Conservation (phyloP, 768 basidiomycete species). For the Pulveroboletus sp. region DNA sequence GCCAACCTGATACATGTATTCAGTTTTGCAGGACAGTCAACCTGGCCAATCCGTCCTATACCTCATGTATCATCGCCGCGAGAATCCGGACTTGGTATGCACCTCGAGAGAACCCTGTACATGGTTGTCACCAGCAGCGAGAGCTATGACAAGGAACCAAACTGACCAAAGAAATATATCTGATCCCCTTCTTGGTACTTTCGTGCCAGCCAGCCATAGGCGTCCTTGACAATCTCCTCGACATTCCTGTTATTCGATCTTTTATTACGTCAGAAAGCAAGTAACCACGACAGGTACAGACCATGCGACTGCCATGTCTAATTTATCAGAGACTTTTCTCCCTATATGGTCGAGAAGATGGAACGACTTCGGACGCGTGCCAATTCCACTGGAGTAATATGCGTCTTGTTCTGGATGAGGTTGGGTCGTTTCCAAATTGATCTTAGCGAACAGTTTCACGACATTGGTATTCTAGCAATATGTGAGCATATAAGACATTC, state of each 20-base stretch:
- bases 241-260: slow-evolving; percentile 27
- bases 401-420: slow-evolving; percentile 22
- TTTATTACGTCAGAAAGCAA: neutral
- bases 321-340: slow-evolving; percentile 17
- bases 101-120: slow-evolving; percentile 5
- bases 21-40: neutral
- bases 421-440: slow-evolving; percentile 17
- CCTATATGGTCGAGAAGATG: slow-evolving; percentile 21
- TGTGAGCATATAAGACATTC: no score
- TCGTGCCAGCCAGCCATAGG: slow-evolving; percentile 13
- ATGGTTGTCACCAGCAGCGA: neutral
- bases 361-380: slow-evolving; percentile 29
- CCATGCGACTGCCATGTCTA: slow-evolving; percentile 39
- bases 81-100: slow-evolving; percentile 36
- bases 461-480: slow-evolving; percentile 23
- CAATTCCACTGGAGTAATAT: slow-evolving; percentile 38
- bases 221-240: slow-evolving; percentile 26
- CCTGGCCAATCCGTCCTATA: neutral
- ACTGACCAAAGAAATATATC: slow-evolving; percentile 34
- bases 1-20: slow-evolving; percentile 13
- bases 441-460: slow-evolving; percentile 21
- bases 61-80: slow-evolving; percentile 39
- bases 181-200: slow-evolving; percentile 30
- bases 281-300: slow-evolving; percentile 12
- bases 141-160: neutral